Base-by-base conservation (phyloP, 768 basidiomycete species). In the Hypholoma sublateritium region DNA sequence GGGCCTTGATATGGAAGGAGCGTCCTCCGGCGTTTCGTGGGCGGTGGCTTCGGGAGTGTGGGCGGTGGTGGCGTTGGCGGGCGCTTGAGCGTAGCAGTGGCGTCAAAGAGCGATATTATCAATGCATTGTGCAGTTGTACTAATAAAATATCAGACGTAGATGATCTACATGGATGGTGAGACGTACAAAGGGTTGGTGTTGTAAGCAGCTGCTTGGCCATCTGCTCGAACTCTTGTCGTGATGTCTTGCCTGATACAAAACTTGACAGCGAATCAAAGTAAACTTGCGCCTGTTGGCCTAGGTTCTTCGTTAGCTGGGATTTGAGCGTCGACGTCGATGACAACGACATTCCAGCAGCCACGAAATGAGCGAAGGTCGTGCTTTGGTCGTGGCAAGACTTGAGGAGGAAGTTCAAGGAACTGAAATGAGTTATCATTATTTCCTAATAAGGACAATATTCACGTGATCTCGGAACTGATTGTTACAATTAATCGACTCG, bases 111-210 rank as follows among this genome's bases (percentile, higher is more conserved):
- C 2, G 91, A 91, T 28, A 93, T 91, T 35, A 93, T 85, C 32
- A 93, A 77, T 11, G 91, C 85, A 69, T 93, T 93, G 67, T 93
- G 91, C 2, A 92, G 74, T 69, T 91, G 89, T 25, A 91, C 88
- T 87, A 59, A 14, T 44, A 39, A 44, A 55, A 32, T 49, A 35
- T 59, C 35, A 65, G 41, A 37, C 34, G 41, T 9, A 50, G 22
- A 19, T 14, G 8, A 44, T 43, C 56, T 25, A 39, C 16, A 36
- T n/a, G 14, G 32, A 45, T 48, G 19, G 5, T 34, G 32, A 36
- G 25, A 62, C 65, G 53, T 49, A 75, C 73, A 63, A 21, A 89
- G 77, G 51, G 78, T 80, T 21, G 85, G 77, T 1, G 82, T 79
- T 63, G 84, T 84, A 34, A 93, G 78, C 6, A 80, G 74, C 24